Conservation (phyloP, 352 stramenopile species). For the Globisporangium megalacanthum region DNA sequence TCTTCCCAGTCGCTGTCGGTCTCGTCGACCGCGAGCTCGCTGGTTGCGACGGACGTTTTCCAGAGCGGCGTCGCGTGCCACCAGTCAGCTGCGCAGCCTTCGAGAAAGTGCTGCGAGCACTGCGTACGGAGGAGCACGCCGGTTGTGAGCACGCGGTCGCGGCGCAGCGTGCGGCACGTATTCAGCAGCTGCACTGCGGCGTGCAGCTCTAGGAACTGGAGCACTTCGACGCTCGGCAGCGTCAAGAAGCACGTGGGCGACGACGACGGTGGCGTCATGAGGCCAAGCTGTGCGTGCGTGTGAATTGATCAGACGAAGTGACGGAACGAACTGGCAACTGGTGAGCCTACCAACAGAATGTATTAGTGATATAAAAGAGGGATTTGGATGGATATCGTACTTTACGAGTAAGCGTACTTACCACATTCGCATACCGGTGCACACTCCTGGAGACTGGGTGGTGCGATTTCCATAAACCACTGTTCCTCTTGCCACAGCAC, state of each 20-base stretch:
- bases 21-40: conserved; percentile 23
- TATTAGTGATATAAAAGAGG: no score
- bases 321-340: neutral
- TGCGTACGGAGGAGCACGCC: conserved; percentile 39
- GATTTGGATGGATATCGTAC: no score
- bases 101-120: conserved; percentile 47
- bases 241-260: conserved; percentile 24
- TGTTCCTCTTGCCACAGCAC: no score
- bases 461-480: no score
- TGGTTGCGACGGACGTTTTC: conserved; percentile 17
- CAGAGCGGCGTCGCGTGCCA: conserved; percentile 42
- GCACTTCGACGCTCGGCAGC: conserved; percentile 29
- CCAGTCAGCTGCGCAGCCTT: conserved; percentile 49
- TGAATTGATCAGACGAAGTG: no score
- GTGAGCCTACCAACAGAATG: no score
- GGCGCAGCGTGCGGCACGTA: conserved; percentile 26
- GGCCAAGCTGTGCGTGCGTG: no score
- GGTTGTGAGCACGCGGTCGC: conserved; percentile 34
- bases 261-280: neutral
- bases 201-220: conserved; percentile 46
- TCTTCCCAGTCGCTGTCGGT: conserved; percentile 45
- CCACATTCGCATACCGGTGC: no score
- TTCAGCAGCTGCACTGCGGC: conserved; percentile 47
- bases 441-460: no score
- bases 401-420: no score